Base-by-base conservation (phyloP, 2,329 filamentous ascomycete species). In the Neurospora sp. region DNA sequence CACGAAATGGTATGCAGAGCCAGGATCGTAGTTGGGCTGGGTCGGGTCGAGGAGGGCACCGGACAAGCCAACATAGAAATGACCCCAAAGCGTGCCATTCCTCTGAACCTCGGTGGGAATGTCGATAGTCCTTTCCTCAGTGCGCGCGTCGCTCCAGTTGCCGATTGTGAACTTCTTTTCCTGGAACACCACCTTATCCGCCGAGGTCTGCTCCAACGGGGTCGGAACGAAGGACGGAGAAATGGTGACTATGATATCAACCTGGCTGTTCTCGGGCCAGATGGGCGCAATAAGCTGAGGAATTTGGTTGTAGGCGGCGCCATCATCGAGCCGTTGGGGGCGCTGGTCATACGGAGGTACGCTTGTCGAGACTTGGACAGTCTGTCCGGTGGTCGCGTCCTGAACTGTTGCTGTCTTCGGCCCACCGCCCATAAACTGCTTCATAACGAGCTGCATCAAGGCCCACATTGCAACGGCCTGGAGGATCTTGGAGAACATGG, bases 31-130 rank as follows among this genome's bases (percentile, higher is more conserved):
- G 70, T 84, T 85, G 0, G 88, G 83, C 69, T 88, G 86, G 10
- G 85, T 85, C 2, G 95, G 95, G 76, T 98, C 95, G 39, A 97
- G 82, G 69, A 87, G 85, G 71, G 88, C 87, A 68, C 94, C 95
- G 10, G 89, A 82, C 73, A 97, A 87, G 11, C 89, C 92, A 71
- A 98, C 83, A 76, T 93, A 97, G 80, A 98, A 96, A 80, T 99
- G 96, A 2, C 92, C 95, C 89, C 92, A 97, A 10, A 99, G 86
- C 1, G 95, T 97, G 40, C 92, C 93, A 78, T 98, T 98, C 74
- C 93, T 86, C 83, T 97, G 94, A 0, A 97, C 93, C 57, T 88
- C 85, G 72, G 85, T 84, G 2, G 96, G 95, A 4, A 98, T 89
- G 3, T 85, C 81, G 77, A 99, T 93, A 43, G 85, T 89, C 6